Evolutionary conservation across 2,329 filamentous ascomycete species (phyloP).

Genomic region (Cryphonectria nitschkei): DNA sequence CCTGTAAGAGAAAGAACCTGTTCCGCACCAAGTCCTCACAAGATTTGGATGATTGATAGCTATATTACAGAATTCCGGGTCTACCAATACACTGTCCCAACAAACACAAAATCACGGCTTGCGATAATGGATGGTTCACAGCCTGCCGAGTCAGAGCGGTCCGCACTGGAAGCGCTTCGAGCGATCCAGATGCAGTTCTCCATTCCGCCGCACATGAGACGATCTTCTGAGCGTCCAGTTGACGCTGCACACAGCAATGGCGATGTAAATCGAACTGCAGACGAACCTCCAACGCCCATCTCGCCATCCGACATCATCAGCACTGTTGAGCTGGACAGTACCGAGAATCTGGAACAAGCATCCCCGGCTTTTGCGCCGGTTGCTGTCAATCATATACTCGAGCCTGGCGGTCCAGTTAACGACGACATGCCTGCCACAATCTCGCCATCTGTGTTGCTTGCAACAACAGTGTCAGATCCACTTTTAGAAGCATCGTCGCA

Average conservation of each 20-base stretch:
- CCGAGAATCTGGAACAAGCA: constrained; percentile 13
- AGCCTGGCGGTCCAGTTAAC: constrained; percentile 1
- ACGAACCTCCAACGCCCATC: constrained; percentile 22
- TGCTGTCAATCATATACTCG: constrained; percentile 16
- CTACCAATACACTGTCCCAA: not conserved
- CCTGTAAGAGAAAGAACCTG: not conserved
- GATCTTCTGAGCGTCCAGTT: not conserved
- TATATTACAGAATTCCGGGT: not conserved
- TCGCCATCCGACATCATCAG: constrained; percentile 27
- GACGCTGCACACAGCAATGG: not conserved
- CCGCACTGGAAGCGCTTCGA: constrained; percentile 20
- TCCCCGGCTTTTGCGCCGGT: constrained; percentile 10
- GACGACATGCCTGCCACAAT: constrained; percentile 21
- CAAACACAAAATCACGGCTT: not conserved
- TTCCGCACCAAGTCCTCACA: not conserved
- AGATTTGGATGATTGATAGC: not conserved
- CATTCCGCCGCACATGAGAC: constrained; percentile 5
- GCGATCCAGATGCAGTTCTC: constrained; percentile 22
- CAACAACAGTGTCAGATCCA: constrained; percentile 11
- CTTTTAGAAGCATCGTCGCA: constrained; percentile 9
- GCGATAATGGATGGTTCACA: constrained; percentile 24
- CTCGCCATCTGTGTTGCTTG: constrained; percentile 25
- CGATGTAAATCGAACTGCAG: not conserved
- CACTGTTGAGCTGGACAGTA: constrained; percentile 26
- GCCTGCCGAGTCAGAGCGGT: constrained; percentile 8